These are phyloP conservation scores for Clausena lansium DNA, from an alignment of 345 rosid species.

Conservation along the genomic window DNA sequence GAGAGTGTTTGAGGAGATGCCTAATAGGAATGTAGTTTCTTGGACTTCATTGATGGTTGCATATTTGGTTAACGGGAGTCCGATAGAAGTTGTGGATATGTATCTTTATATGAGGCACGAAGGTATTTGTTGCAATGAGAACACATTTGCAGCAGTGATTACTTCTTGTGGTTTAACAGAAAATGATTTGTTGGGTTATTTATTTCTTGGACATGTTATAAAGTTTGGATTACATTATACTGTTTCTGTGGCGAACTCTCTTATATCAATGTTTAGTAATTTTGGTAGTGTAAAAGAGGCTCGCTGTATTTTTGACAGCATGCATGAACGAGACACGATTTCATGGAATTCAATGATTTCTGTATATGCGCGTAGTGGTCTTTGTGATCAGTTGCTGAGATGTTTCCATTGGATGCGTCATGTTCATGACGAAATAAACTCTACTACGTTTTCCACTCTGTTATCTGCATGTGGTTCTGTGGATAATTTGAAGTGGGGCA, in stretches of 20 bases:
- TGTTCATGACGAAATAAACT: slow-evolving; percentile 46
- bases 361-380: slow-evolving; percentile 55
- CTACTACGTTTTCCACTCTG: slow-evolving; percentile 67
- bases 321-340: slow-evolving; percentile 63
- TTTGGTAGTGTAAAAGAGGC: slow-evolving; percentile 49
- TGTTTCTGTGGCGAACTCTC: slow-evolving; percentile 67
- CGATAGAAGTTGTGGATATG: slow-evolving; percentile 45
- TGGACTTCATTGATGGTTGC: slow-evolving; percentile 94
- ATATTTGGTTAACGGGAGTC: slow-evolving; percentile 51
- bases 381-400: slow-evolving; percentile 39
- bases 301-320: slow-evolving; percentile 42
- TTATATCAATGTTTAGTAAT: slow-evolving; percentile 71
- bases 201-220: slow-evolving; percentile 55
- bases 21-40: slow-evolving; percentile 69
- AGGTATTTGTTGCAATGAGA: slow-evolving; percentile 56
- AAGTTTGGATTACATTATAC: slow-evolving; percentile 57
- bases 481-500: slow-evolving; percentile 65
- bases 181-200: slow-evolving; percentile 51
- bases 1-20: slow-evolving; percentile 84
- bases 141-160: slow-evolving; percentile 62
- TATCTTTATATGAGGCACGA: slow-evolving; percentile 54
- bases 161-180: slow-evolving; percentile 59
- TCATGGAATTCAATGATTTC: slow-evolving; percentile 80
- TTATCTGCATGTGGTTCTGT: slow-evolving; percentile 56
- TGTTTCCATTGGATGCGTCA: slow-evolving; percentile 55